Conservation (phyloP, 108 stramenopile species). For the Skeletonema potamos region DNA sequence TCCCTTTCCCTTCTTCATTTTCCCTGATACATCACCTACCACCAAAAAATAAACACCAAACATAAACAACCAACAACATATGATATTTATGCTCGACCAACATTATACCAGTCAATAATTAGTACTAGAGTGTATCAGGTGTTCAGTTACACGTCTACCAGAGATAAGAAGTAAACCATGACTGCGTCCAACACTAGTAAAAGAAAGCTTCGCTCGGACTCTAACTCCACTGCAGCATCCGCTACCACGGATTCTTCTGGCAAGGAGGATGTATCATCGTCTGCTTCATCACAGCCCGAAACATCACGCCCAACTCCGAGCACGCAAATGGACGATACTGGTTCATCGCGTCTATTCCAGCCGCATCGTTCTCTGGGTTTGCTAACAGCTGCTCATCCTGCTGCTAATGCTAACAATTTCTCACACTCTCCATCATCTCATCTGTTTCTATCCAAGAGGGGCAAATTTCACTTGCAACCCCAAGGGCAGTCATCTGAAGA, state of each 20-base stretch:
- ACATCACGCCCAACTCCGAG: neutral
- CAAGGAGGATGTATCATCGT: neutral
- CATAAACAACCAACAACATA: too few relatives aligned
- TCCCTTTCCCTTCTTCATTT: neutral
- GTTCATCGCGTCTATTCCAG: conserved; percentile 70
- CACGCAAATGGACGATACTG: conserved; percentile 31
- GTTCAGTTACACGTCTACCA: neutral
- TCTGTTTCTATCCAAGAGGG: conserved; percentile 40
- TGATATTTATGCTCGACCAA: too few relatives aligned
- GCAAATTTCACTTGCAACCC: conserved; percentile 60
- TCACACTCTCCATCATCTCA: neutral
- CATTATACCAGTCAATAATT: too few relatives aligned
- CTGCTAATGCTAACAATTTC: neutral
- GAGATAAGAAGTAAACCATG: neutral
- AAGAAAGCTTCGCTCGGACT: conserved; percentile 17
- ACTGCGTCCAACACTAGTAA: neutral
- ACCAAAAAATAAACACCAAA: neutral
- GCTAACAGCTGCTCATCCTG: conserved; percentile 22
- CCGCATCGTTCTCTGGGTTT: conserved; percentile 73
- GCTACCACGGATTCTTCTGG: neutral
- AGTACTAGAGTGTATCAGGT: too few relatives aligned
- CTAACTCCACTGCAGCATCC: conserved; percentile 9
- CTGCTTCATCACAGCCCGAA: neutral
- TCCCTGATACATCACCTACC: neutral
- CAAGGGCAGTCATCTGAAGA: conserved; percentile 51